Conservation (phyloP, 345 rosid genomes). For the Acer yangbiense region DNA sequence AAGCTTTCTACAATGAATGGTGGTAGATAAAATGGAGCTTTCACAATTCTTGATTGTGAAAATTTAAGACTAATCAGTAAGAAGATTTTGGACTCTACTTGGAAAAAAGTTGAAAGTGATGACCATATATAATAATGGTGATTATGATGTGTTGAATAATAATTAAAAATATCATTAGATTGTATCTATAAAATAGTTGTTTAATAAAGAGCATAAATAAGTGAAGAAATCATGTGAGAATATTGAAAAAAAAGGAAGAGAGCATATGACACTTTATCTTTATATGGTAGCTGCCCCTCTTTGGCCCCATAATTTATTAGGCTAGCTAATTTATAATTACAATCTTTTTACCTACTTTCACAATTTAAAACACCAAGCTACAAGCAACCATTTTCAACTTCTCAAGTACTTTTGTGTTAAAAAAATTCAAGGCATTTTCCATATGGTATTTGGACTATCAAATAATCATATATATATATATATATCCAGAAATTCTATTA, state of each 20-base stretch:
- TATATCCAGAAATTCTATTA: no score
- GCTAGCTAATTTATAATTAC: neutral
- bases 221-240: neutral
- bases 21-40: neutral
- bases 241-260: neutral
- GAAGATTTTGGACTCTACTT: neutral
- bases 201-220: neutral
- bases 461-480: no score
- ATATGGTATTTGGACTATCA: no score
- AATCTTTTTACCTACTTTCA: neutral
- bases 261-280: neutral
- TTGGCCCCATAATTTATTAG: constrained; percentile 3
- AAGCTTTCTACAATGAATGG: neutral
- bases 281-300: neutral
- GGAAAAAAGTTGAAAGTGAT: neutral
- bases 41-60: neutral
- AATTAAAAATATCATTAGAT: neutral
- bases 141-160: neutral
- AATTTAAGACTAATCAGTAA: neutral
- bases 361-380: neutral
- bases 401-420: neutral
- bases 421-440: no score
- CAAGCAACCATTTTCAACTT: neutral
- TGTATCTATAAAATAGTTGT: neutral
- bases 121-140: neutral